These are phyloP conservation scores for Coelastrella sp. DNA, from an alignment of 139 green algal species.

Conservation along the genomic window DNA sequence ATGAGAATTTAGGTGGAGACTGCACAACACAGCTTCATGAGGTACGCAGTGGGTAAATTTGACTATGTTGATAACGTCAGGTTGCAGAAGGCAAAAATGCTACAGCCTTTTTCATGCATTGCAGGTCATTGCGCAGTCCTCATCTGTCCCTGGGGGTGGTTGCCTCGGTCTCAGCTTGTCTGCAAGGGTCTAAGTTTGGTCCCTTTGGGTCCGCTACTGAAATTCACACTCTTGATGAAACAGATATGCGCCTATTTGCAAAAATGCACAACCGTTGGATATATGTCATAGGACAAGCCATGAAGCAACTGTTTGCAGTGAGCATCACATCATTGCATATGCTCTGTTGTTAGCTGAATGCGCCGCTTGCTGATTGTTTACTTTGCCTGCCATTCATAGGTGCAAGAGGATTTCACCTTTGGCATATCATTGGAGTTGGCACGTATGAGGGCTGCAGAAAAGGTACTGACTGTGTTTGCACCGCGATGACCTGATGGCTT, in stretches of 20 bases:
- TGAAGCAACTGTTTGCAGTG: neutral
- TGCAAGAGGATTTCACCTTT: conserved; percentile 71
- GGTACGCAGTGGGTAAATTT: conserved; percentile 33
- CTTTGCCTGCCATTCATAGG: conserved; percentile 16
- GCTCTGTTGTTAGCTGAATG: neutral
- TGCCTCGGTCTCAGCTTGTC: too few relatives aligned
- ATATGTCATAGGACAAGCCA: too few relatives aligned
- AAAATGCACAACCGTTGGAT: too few relatives aligned
- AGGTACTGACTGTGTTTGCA: neutral
- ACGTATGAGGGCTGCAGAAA: conserved; percentile 59
- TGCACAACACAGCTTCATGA: conserved; percentile 47
- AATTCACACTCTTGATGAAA: too few relatives aligned
- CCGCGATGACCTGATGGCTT: neutral
- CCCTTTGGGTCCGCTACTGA: too few relatives aligned
- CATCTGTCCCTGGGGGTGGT: too few relatives aligned
- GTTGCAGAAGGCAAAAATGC: too few relatives aligned
- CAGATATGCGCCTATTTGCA: too few relatives aligned
- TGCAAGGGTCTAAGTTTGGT: too few relatives aligned
- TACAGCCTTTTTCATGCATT: too few relatives aligned
- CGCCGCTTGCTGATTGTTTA: neutral
- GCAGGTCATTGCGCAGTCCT: too few relatives aligned
- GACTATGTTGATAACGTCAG: too few relatives aligned
- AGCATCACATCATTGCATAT: neutral
- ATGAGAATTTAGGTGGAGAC: conserved; percentile 60
- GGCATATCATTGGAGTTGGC: conserved; percentile 59